These are phyloP conservation scores for Pythium sukuiense DNA, from an alignment of 352 stramenopile genomes.

Conservation along the genomic window DNA sequence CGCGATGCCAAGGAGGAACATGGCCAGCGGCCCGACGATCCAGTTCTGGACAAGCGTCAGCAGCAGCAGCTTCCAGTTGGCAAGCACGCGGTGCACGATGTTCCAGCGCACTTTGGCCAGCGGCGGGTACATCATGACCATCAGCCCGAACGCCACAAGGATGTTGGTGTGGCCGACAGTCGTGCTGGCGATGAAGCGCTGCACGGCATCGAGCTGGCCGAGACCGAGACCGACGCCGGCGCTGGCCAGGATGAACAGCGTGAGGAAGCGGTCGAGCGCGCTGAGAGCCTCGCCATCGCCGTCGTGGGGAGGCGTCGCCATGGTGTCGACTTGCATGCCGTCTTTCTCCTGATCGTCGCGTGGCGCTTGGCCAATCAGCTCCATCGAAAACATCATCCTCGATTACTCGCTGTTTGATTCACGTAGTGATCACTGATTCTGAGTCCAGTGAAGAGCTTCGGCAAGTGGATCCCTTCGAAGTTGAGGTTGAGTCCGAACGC, in stretches of 20 bases:
- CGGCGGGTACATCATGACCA: conserved; percentile 69
- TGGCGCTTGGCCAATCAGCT: conserved; percentile 16
- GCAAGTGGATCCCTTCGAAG: neutral
- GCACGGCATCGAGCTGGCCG: conserved; percentile 35
- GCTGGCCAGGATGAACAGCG: conserved; percentile 49
- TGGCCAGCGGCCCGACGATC: conserved; percentile 47
- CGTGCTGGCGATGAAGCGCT: conserved; percentile 45
- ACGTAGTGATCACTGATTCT: neutral
- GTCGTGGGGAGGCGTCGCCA: neutral
- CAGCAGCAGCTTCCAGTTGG: conserved; percentile 46
- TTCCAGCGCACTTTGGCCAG: conserved; percentile 54
- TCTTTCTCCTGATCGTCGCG: neutral
- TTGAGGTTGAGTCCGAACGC: neutral
- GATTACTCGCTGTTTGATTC: neutral
- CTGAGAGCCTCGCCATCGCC: conserved; percentile 20
- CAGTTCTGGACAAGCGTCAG: conserved; percentile 64
- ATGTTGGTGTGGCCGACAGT: conserved; percentile 49
- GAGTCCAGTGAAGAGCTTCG: neutral
- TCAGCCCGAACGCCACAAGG: conserved; percentile 47
- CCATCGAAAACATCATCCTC: neutral
- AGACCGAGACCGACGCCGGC: conserved; percentile 34
- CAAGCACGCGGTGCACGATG: conserved; percentile 37
- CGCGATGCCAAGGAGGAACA: conserved; percentile 49
- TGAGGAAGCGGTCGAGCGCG: conserved; percentile 46
- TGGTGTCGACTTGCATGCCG: neutral